phyloP scores from a whole-genome alignment of 2,329 filamentous ascomycete species.

The Ophiosphaerella herpotricha region DNA sequence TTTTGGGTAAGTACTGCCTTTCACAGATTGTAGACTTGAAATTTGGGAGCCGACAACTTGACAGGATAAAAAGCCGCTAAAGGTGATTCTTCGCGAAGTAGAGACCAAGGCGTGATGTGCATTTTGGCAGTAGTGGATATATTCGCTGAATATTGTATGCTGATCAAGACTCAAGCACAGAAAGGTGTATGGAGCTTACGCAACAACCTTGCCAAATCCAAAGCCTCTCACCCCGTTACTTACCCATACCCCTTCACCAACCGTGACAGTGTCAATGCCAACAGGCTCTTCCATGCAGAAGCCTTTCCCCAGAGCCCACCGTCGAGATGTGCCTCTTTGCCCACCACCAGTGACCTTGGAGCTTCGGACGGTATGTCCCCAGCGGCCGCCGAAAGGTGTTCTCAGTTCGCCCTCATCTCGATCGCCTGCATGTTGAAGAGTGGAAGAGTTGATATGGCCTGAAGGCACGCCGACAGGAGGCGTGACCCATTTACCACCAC shows the following conservation, averaged over 20 bases:
- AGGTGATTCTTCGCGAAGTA: slow-evolving; percentile 1
- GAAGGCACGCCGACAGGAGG: slow-evolving; percentile 58
- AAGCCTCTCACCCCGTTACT: slow-evolving; percentile 90
- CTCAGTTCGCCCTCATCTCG: slow-evolving; percentile 43
- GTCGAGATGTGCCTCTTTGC: slow-evolving; percentile 78
- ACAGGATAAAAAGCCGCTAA: slow-evolving; percentile 15
- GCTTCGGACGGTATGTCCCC: slow-evolving; percentile 45
- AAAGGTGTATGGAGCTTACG: slow-evolving; percentile 5
- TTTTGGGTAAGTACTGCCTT: slow-evolving; percentile 20
- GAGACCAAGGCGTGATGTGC: no score
- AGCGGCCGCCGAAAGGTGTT: slow-evolving; percentile 43
- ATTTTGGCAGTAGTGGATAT: no score
- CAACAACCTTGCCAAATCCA: slow-evolving; percentile 42
- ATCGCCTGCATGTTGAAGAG: slow-evolving; percentile 16
- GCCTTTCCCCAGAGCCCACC: slow-evolving; percentile 76
- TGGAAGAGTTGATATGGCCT: slow-evolving; percentile 26
- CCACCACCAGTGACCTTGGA: slow-evolving; percentile 70
- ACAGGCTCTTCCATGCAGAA: slow-evolving; percentile 71
- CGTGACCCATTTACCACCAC: slow-evolving; percentile 75
- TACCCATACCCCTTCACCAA: slow-evolving; percentile 83
- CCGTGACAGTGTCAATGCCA: slow-evolving; percentile 60
- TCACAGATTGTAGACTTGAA: neutral
- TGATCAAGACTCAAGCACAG: neutral
- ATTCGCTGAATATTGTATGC: neutral
- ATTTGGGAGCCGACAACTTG: neutral